phyloP scores from a whole-genome alignment of 164 flowering plant genomes.

The Chloranthus sessilifolius region DNA sequence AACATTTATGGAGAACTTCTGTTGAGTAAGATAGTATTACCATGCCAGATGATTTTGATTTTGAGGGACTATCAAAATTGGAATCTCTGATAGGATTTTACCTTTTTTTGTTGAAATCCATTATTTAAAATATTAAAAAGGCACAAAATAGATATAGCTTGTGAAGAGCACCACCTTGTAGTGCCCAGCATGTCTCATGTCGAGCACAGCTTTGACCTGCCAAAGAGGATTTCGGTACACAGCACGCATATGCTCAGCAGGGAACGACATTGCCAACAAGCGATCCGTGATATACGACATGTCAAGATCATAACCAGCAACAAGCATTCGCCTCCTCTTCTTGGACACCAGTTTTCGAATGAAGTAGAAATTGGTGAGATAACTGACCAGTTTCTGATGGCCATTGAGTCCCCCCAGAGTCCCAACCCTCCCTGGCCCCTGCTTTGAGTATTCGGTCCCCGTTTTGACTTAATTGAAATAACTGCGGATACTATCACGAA shows the following conservation, averaged over 20 bases:
- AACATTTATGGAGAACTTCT: no score
- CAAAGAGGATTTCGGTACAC: slow-evolving; percentile 80
- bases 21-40: no score
- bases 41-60: no score
- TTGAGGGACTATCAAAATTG: no score
- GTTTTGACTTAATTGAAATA: slow-evolving; percentile 22
- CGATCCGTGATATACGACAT: slow-evolving; percentile 78
- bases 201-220: slow-evolving; percentile 78
- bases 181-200: slow-evolving; percentile 56
- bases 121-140: background rate
- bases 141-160: background rate
- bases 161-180: slow-evolving; percentile 45
- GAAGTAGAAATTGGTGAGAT: slow-evolving; percentile 29
- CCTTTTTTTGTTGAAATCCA: background rate
- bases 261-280: slow-evolving; percentile 80
- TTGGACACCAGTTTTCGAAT: slow-evolving; percentile 70
- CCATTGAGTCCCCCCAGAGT: slow-evolving; percentile 14
- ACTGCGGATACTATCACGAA: no score
- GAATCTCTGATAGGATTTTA: no score
- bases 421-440: slow-evolving; percentile 20
- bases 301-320: slow-evolving; percentile 85
- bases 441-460: slow-evolving; percentile 41
- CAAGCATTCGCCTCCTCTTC: slow-evolving; percentile 65
- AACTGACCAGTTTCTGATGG: slow-evolving; percentile 33
- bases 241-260: slow-evolving; percentile 75